A percentile compares a stretch with the other conserved stretches of the same genome.
phyloP scores from a whole-genome alignment of 179 eudicot genomes.

The Patellifolia procumbens region DNA sequence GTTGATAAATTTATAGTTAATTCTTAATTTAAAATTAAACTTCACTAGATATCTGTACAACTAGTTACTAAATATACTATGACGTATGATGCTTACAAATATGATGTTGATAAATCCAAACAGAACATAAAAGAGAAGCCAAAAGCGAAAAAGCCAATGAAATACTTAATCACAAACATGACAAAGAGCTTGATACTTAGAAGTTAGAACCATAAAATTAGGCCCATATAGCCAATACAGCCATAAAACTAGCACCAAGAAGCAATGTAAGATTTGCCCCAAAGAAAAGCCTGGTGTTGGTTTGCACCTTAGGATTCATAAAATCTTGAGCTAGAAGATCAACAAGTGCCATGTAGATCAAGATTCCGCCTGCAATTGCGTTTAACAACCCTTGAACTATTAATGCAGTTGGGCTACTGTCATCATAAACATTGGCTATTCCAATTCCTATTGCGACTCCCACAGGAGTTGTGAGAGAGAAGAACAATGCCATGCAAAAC shows the following conservation, averaged over 20 bases:
- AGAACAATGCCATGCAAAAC: slow-evolving; percentile 32
- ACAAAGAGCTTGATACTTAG: too few relatives aligned
- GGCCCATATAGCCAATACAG: slow-evolving; percentile 44
- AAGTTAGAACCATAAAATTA: neutral
- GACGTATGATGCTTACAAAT: too few relatives aligned
- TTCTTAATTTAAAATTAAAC: too few relatives aligned
- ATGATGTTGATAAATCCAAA: too few relatives aligned
- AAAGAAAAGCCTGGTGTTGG: slow-evolving; percentile 24
- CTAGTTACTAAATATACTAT: too few relatives aligned
- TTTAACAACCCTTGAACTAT: slow-evolving; percentile 38
- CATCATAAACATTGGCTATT: slow-evolving; percentile 28
- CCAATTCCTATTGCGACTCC: slow-evolving; percentile 40
- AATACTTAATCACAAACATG: neutral
- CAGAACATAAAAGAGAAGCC: too few relatives aligned
- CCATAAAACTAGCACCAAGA: slow-evolving; percentile 39
- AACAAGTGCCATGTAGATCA: slow-evolving; percentile 45
- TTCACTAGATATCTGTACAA: too few relatives aligned
- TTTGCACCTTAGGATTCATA: slow-evolving; percentile 35
- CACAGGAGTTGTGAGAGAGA: slow-evolving; percentile 40
- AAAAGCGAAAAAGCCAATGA: neutral
- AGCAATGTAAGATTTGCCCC: slow-evolving; percentile 28
- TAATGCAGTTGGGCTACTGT: slow-evolving; percentile 34
- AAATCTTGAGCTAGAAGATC: slow-evolving; percentile 42
- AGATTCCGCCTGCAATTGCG: slow-evolving; percentile 34
- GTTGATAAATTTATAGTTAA: too few relatives aligned